phyloP scores from a whole-genome alignment of 23 red algal genomes.

The Gracilaria vermiculophylla region DNA sequence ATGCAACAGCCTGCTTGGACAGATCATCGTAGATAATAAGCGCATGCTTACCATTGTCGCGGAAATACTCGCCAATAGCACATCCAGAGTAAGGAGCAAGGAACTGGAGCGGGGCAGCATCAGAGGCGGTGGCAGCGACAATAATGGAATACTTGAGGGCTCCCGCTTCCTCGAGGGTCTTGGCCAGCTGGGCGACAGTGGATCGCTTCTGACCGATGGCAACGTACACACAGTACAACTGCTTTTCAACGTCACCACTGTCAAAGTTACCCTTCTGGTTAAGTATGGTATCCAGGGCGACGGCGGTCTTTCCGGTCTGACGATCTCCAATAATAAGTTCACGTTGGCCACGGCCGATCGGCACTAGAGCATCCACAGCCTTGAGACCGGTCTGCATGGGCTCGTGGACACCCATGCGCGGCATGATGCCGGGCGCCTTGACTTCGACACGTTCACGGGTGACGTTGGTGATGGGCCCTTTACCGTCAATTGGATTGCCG shows the following conservation, averaged over 20 bases:
- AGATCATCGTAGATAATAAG: conserved; percentile 99
- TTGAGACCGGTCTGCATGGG: conserved; percentile 99
- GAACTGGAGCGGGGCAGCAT: conserved; percentile 96
- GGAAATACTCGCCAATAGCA: conserved; percentile 99
- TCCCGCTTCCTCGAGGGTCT: conserved; percentile 86
- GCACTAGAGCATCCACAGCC: conserved; percentile 91
- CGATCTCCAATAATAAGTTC: conserved; percentile 99
- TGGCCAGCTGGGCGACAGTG: conserved; percentile 89
- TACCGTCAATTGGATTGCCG: conserved; percentile 96
- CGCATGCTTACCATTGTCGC: conserved; percentile 96
- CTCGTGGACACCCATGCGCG: conserved; percentile 87
- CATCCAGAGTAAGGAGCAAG: conserved; percentile 94
- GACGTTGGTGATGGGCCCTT: conserved; percentile 78
- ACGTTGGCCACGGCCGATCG: conserved; percentile 97
- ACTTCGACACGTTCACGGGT: conserved; percentile 88
- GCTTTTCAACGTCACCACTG: conserved; percentile 77
- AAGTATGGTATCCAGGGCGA: conserved; percentile 93
- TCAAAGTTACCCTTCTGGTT: conserved; percentile 80
- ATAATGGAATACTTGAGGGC: conserved; percentile 89
- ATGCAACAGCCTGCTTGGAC: conserved; percentile 97
- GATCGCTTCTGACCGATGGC: conserved; percentile 97
- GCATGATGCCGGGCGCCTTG: conserved; percentile 99
- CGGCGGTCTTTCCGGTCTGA: conserved; percentile 96
- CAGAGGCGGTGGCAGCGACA: conserved; percentile 97
- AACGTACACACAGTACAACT: conserved; percentile 96